These are phyloP conservation scores for Neurospora sp. DNA, from an alignment of 495 filamentous ascomycete genomes.

Conservation along the genomic window DNA sequence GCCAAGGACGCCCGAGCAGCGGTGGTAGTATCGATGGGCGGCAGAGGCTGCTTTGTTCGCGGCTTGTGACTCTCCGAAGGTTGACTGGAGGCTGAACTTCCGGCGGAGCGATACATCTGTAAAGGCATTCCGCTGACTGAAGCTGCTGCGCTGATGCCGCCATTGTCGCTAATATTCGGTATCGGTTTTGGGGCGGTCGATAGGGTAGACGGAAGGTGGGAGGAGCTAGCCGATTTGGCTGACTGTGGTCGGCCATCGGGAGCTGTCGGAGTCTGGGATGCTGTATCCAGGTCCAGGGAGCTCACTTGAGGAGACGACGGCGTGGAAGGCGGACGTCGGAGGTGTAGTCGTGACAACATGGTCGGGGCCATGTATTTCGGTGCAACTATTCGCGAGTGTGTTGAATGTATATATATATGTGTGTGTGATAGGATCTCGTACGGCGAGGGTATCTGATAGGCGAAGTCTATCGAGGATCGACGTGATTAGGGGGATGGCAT, in stretches of 20 bases:
- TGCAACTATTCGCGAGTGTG: neutral
- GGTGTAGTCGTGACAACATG: constrained; percentile 47
- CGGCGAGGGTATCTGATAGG: neutral
- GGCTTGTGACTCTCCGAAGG: constrained; percentile 16
- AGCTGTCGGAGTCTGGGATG: constrained; percentile 28
- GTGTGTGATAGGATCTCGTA: neutral
- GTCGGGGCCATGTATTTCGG: neutral
- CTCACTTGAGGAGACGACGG: constrained; percentile 36
- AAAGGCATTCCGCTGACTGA: constrained; percentile 35
- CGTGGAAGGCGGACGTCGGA: constrained; percentile 43
- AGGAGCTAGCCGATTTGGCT: constrained; percentile 27
- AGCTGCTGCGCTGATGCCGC: constrained; percentile 6
- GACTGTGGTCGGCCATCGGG: constrained; percentile 32
- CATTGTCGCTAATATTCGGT: constrained; percentile 22
- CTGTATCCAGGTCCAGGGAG: constrained; percentile 26
- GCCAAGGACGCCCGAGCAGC: constrained; percentile 14
- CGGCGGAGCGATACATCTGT: constrained; percentile 24
- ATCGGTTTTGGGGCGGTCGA: constrained; percentile 8
- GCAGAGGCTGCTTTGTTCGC: constrained; percentile 16
- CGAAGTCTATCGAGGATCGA: neutral
- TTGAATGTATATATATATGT: neutral
- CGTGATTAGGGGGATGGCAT: neutral
- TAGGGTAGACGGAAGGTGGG: constrained; percentile 25
- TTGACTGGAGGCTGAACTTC: constrained; percentile 3
- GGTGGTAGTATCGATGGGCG: constrained; percentile 20